phyloP scores from a whole-genome alignment of 2,329 filamentous ascomycete genomes.

The Neofusicoccum ribis region DNA sequence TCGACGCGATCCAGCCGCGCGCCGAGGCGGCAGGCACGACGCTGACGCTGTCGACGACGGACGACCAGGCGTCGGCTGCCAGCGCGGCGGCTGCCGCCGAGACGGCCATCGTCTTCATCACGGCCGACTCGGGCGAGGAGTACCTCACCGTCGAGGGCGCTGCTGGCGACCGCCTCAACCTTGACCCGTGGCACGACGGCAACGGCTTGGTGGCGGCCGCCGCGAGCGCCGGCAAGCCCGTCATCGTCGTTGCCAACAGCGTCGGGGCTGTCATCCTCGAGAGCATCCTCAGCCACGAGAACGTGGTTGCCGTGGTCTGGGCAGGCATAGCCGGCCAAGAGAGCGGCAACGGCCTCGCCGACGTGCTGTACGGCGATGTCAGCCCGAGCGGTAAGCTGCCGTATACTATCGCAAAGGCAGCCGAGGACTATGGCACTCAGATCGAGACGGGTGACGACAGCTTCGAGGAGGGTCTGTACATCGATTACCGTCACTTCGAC shows the following conservation, averaged over 20 bases:
- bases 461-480: conserved; percentile 45
- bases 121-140: conserved; percentile 50
- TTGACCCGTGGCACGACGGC: conserved; percentile 49
- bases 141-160: conserved; percentile 50
- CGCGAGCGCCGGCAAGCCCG: conserved; percentile 38
- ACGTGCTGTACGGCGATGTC: conserved; percentile 70
- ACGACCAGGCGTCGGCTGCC: conserved; percentile 38
- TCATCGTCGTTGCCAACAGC: conserved; percentile 41
- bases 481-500: conserved; percentile 49
- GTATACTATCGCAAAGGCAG: conserved; percentile 44
- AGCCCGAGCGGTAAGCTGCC: conserved; percentile 64
- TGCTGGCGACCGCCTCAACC: conserved; percentile 49
- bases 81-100: conserved; percentile 39
- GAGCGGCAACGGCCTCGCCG: conserved; percentile 47
- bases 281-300: conserved; percentile 36
- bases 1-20: conserved; percentile 43
- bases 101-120: conserved; percentile 51
- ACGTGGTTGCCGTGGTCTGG: conserved; percentile 42
- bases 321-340: conserved; percentile 45
- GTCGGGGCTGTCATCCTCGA: conserved; percentile 41
- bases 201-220: conserved; percentile 43
- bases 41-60: conserved; percentile 40
- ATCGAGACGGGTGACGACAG: conserved; percentile 31
- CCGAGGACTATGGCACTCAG: conserved; percentile 33
- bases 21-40: conserved; percentile 40